Conservation (phyloP, 768 basidiomycete genomes). For the Leucocoprinus sp. region DNA sequence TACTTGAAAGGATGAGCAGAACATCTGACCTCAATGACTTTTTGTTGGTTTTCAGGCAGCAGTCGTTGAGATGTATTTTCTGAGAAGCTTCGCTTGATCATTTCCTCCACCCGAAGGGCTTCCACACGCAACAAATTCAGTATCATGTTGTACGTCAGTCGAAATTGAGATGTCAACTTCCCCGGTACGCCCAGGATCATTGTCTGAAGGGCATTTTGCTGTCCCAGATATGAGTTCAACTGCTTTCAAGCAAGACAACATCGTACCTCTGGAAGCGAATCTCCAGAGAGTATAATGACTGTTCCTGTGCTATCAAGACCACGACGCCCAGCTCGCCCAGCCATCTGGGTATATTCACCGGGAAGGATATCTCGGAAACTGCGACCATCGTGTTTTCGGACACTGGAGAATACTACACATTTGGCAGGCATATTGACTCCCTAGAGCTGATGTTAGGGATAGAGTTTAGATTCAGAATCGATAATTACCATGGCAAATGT, state of each 20-base stretch:
- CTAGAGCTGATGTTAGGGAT: constrained; percentile 30
- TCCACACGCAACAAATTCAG: constrained; percentile 94
- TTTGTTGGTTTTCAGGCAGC: constrained; percentile 87
- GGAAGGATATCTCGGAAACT: constrained; percentile 85
- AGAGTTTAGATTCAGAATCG: neutral
- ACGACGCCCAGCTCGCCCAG: constrained; percentile 93
- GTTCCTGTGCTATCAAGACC: constrained; percentile 94
- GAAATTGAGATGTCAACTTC: constrained; percentile 91
- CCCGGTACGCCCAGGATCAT: constrained; percentile 96
- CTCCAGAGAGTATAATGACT: constrained; percentile 82
- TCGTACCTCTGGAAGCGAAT: constrained; percentile 77
- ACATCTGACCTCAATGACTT: constrained; percentile 64
- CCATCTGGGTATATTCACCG: constrained; percentile 98
- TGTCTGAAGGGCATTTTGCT: constrained; percentile 68
- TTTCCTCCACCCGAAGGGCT: constrained; percentile 93
- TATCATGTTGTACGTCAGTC: constrained; percentile 99
- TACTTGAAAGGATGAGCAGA: constrained; percentile 3
- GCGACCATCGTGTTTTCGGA: constrained; percentile 91
- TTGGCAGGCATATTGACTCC: constrained; percentile 99
- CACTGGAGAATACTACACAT: constrained; percentile 93
- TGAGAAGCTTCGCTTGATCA: constrained; percentile 99
- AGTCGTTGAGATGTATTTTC: constrained; percentile 93
- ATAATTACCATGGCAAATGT: constrained; percentile 94
- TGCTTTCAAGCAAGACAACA: neutral
- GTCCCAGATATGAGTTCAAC: constrained; percentile 3